phyloP scores from a whole-genome alignment of 2,329 filamentous ascomycete genomes.

The Penicillium sp. region DNA sequence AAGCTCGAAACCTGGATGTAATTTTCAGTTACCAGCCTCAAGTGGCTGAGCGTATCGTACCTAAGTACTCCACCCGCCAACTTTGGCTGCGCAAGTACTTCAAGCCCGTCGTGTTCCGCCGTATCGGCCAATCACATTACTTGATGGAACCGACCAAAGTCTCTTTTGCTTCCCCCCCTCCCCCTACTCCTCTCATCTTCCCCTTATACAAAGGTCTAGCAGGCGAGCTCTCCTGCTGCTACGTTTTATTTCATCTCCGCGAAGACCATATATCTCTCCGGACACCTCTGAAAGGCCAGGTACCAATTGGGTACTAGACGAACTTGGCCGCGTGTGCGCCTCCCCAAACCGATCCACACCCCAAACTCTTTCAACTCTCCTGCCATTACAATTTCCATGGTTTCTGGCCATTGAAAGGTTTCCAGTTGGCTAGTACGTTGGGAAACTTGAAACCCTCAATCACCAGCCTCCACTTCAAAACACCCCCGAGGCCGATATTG shows the following conservation, averaged over 20 bases:
- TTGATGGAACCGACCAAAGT: slow-evolving; percentile 10
- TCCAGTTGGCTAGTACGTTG: background rate
- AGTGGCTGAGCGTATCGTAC: slow-evolving; percentile 10
- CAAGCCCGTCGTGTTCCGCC: slow-evolving; percentile 18
- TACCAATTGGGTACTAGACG: slow-evolving; percentile 9
- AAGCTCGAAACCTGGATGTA: background rate
- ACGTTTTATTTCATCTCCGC: background rate
- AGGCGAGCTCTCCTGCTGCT: background rate
- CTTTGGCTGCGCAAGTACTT: slow-evolving; percentile 8
- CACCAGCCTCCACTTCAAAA: slow-evolving; percentile 2
- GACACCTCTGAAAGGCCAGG: background rate
- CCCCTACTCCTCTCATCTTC: slow-evolving; percentile 4
- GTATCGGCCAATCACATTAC: slow-evolving; percentile 14
- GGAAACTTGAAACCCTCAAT: slow-evolving; percentile 1
- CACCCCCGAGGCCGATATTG: background rate
- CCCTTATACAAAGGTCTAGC: background rate
- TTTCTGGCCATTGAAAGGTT: slow-evolving; percentile 8
- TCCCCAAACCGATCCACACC: slow-evolving; percentile 4
- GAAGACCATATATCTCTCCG: background rate
- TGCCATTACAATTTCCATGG: slow-evolving; percentile 7
- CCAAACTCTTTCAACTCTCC: slow-evolving; percentile 3
- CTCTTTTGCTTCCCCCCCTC: slow-evolving; percentile 9
- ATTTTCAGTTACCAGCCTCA: background rate
- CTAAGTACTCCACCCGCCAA: slow-evolving; percentile 13
- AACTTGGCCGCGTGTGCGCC: slow-evolving; percentile 4